Percentiles rank a stretch among this genome's conserved stretches.
Evolutionary conservation across 2,329 filamentous ascomycete genomes (phyloP).

Genomic region (Boeremia exigua): DNA sequence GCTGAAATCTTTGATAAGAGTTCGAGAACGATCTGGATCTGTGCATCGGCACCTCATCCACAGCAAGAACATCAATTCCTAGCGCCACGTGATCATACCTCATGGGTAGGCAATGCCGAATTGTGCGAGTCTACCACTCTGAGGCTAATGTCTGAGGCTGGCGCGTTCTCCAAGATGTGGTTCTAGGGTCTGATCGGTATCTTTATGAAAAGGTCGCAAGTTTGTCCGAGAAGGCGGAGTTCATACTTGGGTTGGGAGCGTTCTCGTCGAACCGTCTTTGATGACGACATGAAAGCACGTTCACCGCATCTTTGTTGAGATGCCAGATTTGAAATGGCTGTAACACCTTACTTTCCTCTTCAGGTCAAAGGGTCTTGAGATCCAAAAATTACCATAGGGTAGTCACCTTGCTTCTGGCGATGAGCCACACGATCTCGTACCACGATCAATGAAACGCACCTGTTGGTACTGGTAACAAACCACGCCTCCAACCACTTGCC

Average conservation of each 20-base stretch:
- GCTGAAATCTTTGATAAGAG: neutral
- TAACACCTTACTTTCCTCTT: slow-evolving; percentile 18
- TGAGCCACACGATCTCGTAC: slow-evolving; percentile 29
- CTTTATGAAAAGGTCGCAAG: neutral
- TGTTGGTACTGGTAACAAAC: slow-evolving; percentile 7
- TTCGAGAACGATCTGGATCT: neutral
- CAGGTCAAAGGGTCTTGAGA: slow-evolving; percentile 2
- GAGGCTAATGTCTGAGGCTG: neutral
- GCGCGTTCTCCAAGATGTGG: neutral
- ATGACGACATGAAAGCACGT: slow-evolving; percentile 19
- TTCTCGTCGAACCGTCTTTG: slow-evolving; percentile 17
- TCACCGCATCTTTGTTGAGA: slow-evolving; percentile 20
- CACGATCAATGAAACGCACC: slow-evolving; percentile 8
- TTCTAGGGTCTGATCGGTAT: neutral
- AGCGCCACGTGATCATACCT: no score
- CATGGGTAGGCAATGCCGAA: no score
- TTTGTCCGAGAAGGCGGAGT: neutral
- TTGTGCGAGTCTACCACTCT: no score
- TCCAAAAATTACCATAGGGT: slow-evolving; percentile 23
- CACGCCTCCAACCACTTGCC: slow-evolving; percentile 13
- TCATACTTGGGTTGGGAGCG: neutral
- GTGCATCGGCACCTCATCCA: no score
- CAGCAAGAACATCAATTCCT: no score
- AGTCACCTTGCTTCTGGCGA: slow-evolving; percentile 26
- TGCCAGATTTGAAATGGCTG: slow-evolving; percentile 8